Percentiles rank a stretch among this genome's conserved stretches.
These are phyloP conservation scores for Rhodomyrtus tomentosa DNA, from an alignment of 345 rosid species.

Conservation along the genomic window DNA sequence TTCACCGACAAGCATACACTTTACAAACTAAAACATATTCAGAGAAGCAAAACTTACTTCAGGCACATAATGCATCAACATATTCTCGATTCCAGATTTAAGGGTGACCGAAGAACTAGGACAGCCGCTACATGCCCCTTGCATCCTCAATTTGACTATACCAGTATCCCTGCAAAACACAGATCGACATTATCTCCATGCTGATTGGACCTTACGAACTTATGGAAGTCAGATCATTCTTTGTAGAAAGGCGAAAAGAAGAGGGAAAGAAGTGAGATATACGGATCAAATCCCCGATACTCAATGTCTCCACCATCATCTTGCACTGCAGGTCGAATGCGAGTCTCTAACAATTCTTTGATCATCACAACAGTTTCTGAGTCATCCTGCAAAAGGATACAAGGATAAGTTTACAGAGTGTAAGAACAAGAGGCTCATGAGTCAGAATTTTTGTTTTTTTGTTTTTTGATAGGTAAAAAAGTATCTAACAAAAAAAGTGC, in stretches of 20 bases:
- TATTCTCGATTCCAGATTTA: constrained; percentile 96
- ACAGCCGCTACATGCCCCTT: constrained; percentile 99
- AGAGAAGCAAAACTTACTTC: constrained; percentile 42
- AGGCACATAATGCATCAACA: constrained; percentile 96
- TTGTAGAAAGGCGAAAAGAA: not conserved
- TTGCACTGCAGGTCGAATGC: constrained; percentile 95
- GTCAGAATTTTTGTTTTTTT: not conserved
- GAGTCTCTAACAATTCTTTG: constrained; percentile 92
- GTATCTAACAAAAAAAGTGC: constrained; percentile 8
- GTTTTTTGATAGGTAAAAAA: not conserved
- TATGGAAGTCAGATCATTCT: not conserved
- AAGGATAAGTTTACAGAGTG: not conserved
- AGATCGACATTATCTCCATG: not conserved
- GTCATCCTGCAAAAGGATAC: constrained; percentile 55
- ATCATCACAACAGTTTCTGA: constrained; percentile 98
- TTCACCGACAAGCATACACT: not conserved
- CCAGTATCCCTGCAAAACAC: constrained; percentile 61
- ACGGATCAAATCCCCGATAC: constrained; percentile 78
- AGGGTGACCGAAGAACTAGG: constrained; percentile 96
- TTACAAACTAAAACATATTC: not conserved
- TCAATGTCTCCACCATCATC: constrained; percentile 98
- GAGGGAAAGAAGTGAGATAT: constrained; percentile 11
- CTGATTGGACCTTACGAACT: not conserved
- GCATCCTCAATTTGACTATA: constrained; percentile 83
- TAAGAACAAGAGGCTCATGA: not conserved